phyloP scores from a whole-genome alignment of 2,329 filamentous ascomycete species.

The Aspergillus sp. region DNA sequence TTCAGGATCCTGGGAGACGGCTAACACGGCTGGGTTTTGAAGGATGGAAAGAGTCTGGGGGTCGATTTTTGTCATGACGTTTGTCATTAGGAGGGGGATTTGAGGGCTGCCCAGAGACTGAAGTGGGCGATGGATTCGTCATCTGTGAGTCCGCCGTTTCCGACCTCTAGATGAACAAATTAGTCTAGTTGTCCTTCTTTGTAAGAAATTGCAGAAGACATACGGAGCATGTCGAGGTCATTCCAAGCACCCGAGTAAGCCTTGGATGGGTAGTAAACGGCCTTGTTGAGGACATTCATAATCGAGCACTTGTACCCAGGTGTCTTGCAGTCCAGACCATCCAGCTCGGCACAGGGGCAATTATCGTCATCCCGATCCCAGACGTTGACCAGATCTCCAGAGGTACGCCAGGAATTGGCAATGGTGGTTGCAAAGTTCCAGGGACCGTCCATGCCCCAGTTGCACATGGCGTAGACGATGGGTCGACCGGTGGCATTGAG shows the following conservation, averaged over 20 bases:
- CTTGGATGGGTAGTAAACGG: slow-evolving; percentile 37
- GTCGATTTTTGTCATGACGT: slow-evolving; percentile 37
- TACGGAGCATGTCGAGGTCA: slow-evolving; percentile 43
- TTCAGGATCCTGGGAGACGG: slow-evolving; percentile 45
- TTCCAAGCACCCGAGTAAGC: slow-evolving; percentile 43
- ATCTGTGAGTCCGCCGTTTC: slow-evolving; percentile 40
- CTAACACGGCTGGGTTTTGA: slow-evolving; percentile 46
- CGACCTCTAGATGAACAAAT: no score
- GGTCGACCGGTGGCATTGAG: slow-evolving; percentile 43
- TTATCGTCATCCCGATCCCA: slow-evolving; percentile 41
- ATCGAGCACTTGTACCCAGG: slow-evolving; percentile 47
- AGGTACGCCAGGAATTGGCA: slow-evolving; percentile 44
- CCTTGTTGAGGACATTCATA: slow-evolving; percentile 49
- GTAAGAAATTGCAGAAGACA: slow-evolving; percentile 1
- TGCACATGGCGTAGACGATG: slow-evolving; percentile 45
- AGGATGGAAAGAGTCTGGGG: slow-evolving; percentile 42
- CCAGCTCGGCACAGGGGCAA: slow-evolving; percentile 37
- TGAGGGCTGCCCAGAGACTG: slow-evolving; percentile 46
- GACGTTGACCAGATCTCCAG: slow-evolving; percentile 44
- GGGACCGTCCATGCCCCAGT: slow-evolving; percentile 50
- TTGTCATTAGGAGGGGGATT: slow-evolving; percentile 46
- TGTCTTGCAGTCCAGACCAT: slow-evolving; percentile 38
- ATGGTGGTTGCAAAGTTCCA: slow-evolving; percentile 46
- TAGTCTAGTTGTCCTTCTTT: no score
- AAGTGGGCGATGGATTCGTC: slow-evolving; percentile 39